Base-by-base conservation (phyloP, 768 basidiomycete genomes). In the Lyophyllum atratum region DNA sequence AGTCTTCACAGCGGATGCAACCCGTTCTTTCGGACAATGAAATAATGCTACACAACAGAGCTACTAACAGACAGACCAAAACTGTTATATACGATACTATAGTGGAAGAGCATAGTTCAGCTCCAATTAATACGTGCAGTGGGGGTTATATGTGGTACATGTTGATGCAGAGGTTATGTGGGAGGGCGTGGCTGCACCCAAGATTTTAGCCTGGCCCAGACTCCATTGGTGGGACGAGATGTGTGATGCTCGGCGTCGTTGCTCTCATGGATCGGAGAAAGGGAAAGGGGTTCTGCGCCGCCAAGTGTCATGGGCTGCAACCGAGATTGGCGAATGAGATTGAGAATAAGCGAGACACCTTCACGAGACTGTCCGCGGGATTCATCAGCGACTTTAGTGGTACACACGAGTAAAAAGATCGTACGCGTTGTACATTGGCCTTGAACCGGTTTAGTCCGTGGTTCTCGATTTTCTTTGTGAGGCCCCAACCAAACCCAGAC, bases 401-500 rank as follows among this genome's bases (percentile, higher is more conserved):
- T n/a, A 34, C 43, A 34, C 29, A 26, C 50, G 26, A 40, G 49
- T 24, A 48, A 34, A 25, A 46, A 21, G 73, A 7, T 37, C 87
- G 52, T 68, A 89, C 95, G 65, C 85, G 81, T 72, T 95, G 92
- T 49, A 95, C 77, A 66, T 97, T 92, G 17, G 87, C 84, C 71
- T 95, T 93, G 76, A 96, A 95, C 59, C 84, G 85, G 11, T 84
- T 85, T 51, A 94, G 72, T 19, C 93, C 95, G 63, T 93, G 92
- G 54, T 76, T 90, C 72, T 97, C 95, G 45, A 96, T 94, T 56
- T 84, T 78, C 71, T 86, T 92, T 3, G 93, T 91, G 39, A 95
- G 81, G 24, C 92, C 90, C 86, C 94, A 95, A 10, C 95, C 95
- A 63, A 96, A 90, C 45, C 87, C 84, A 49, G 94, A 96, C n/a